A percentile compares a stretch with the other conserved stretches of the same genome.
Conservation (phyloP, 805 yeast genomes). For the Wickerhamomyces bisporus region DNA sequence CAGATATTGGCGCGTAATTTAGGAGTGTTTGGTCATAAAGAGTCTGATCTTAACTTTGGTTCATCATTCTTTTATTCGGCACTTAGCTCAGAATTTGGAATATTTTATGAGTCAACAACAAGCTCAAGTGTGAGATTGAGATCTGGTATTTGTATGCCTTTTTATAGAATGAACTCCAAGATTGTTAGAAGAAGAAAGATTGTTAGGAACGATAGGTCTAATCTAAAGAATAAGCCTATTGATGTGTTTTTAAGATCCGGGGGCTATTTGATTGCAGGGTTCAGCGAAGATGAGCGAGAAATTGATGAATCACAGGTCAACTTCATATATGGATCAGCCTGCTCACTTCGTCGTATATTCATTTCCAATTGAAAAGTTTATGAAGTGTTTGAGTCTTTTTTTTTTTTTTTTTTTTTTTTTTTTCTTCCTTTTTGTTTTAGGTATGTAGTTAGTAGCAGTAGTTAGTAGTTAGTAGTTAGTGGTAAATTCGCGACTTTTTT, state of each 20-base stretch:
- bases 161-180: conserved; percentile 38
- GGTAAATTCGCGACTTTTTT: no score
- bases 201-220: conserved; percentile 9
- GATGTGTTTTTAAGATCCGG: conserved; percentile 46
- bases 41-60: conserved; percentile 26
- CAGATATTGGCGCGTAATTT: conserved; percentile 39
- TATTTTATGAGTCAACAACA: conserved; percentile 33
- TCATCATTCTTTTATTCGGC: conserved; percentile 36
- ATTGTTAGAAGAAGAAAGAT: conserved; percentile 35
- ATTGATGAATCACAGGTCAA: conserved; percentile 37
- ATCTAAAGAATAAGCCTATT: conserved; percentile 18
- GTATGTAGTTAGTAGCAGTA: no score
- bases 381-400: no score
- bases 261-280: conserved; percentile 46
- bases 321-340: conserved; percentile 40
- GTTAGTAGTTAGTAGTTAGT: no score
- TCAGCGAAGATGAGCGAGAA: conserved; percentile 29
- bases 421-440: no score
- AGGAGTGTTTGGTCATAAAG: conserved; percentile 34
- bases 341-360: conserved; percentile 44
- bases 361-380: conserved; percentile 11
- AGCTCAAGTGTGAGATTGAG: conserved; percentile 29
- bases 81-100: conserved; percentile 49
- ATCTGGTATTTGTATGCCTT: conserved; percentile 51
- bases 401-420: no score